Base-by-base conservation (phyloP, 352 stramenopile species). In the Hyaloperonospora brassicae region DNA sequence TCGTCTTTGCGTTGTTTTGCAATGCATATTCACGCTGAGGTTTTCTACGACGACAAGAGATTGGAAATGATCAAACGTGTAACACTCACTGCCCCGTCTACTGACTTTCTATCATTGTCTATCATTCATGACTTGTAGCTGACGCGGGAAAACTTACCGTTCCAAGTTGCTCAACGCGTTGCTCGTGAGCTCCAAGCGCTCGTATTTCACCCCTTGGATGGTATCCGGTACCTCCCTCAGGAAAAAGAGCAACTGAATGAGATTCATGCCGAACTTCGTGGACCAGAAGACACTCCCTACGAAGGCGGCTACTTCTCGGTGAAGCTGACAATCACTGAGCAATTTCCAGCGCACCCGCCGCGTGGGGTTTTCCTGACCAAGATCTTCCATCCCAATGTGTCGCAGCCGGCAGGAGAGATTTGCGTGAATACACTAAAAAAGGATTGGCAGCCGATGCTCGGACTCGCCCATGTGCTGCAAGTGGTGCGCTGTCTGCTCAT, bases 361-460 rank as follows among this genome's bases (percentile, higher is more conserved):
- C 86, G 86, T 50, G 86, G 95, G 27, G 93, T 98, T 55, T 99
- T 99, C 61, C 68, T 98, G 21, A 99, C 97, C 34, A 98, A 98
- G 80, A 99, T 99, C 50, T 99, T 98, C 73, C 97, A 99, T 68
- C 97, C 97, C 0, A 99, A 99, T 73, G 96, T 99, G 21, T 94
- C 95, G 21, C 78, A 87, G 27, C 89, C 78, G 11, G 97, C 89
- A 23, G 97, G 96, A 36, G 96, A 98, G 36, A 99, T 99, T 73
- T 99, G 97, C 62, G 97, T 99, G 22, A 99, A 99, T 67, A 99
- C 96, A 30, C 83, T 99, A 34, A 99, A 99, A 76, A 96, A 94
- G 55, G 97, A 99, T 71, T 99, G 97, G 97, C 93, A 86, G 13
- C 66, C 94, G 12, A 79, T 84, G 34, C 84, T 98, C 2, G 97